Percentiles rank a stretch among this genome's conserved stretches.
Evolutionary conservation across 306 rosid species (phyloP).

Genomic region (Vigna mungo): DNA sequence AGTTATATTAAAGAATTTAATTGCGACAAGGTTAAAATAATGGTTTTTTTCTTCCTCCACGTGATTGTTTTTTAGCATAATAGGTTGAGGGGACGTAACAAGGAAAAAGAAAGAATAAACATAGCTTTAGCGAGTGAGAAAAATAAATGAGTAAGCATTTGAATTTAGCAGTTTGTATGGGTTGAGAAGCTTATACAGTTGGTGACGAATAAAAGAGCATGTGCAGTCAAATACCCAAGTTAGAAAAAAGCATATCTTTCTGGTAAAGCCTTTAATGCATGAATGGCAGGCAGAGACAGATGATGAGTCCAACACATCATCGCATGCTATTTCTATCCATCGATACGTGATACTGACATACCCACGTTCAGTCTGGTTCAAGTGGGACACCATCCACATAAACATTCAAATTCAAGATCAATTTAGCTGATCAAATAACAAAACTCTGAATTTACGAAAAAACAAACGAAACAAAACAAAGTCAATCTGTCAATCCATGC

Average conservation of each 20-base stretch:
- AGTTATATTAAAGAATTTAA: too few relatives aligned
- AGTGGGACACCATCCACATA: conserved; percentile 2
- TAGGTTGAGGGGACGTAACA: not conserved
- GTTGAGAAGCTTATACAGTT: not conserved
- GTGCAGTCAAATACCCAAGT: not conserved
- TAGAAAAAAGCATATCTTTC: not conserved
- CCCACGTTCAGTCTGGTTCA: conserved; percentile 16
- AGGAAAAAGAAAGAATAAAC: not conserved
- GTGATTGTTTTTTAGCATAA: too few relatives aligned
- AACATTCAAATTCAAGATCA: not conserved
- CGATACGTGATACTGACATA: not conserved
- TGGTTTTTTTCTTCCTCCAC: too few relatives aligned
- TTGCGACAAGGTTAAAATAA: too few relatives aligned
- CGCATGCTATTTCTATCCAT: not conserved
- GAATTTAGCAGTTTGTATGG: not conserved
- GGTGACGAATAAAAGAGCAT: not conserved
- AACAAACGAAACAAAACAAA: not conserved
- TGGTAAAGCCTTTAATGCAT: not conserved
- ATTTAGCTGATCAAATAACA: not conserved
- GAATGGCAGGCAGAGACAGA: conserved; percentile 13
- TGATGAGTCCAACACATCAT: not conserved
- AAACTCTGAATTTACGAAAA: not conserved
- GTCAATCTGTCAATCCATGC: not conserved
- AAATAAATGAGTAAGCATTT: not conserved
- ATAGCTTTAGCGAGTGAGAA: not conserved